Evolutionary conservation across 1,284 basidiomycete species (phyloP), one percentile per base, ranked within the genome.

Genomic region (Sanguinoderma infundibulare): DNA sequence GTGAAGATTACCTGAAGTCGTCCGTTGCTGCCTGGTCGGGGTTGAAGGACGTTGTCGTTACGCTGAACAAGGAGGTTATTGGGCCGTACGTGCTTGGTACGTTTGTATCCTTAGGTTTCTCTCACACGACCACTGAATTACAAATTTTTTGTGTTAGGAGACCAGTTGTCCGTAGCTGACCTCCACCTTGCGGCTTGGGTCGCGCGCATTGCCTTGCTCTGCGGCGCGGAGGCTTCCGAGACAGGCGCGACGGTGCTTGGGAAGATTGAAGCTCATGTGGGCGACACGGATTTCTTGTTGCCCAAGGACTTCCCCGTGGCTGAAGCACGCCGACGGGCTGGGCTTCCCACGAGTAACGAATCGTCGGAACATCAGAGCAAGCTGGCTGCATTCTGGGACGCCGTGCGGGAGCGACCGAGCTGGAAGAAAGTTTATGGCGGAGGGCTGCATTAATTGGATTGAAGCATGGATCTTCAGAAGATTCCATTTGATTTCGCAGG

Each of bases 171-270:
- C 8, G 78, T 94, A 46, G 91, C 89, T 2, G 95, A 96, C 72
- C 75, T 95, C 55, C 92, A 95, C 70, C 78, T 95, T 28, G 87
- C 86, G 3, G 87, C 87, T 12, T 97, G 92, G 93, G 73, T 95
- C 39, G 79, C 87, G 2, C 83, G 87, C 32, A 66, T 95, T 10
- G 83, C 87, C 12, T 73, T 70, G 47, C 77, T 93, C 26, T 79
- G 82, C 5, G 89, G 87, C 1, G 90, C 85, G 0, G 73, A 72
- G 24, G 70, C 71, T 0, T 72, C 68, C 1, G 82, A 87, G 39
- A 78, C 83, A 60, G 87, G 89, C 0, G 74, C 79, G 56, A 74
- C 72, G 0, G 80, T 79, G 2, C 74, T 86, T 14, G 73, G 66
- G 56, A 86, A 82, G 69, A 67, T 90, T 61, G 85, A 86, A 71